Conservation (phyloP, 164 flowering plant genomes). For the Piper betle region DNA sequence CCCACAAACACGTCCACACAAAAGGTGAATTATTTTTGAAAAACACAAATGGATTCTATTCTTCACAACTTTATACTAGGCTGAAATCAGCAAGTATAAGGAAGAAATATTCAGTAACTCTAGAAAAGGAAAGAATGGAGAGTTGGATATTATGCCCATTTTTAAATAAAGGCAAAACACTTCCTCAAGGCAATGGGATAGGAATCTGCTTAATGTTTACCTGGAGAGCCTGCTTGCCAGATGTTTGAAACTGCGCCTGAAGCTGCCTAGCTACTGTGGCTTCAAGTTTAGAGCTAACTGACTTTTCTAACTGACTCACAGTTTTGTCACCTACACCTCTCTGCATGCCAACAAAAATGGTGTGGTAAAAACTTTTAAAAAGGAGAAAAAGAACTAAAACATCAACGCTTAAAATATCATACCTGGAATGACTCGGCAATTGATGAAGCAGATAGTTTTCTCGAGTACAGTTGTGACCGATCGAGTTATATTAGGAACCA, state of each 20-base stretch:
- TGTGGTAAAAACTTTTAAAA: background rate
- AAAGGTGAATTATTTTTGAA: background rate
- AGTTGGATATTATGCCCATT: too few relatives aligned
- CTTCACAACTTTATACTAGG: background rate
- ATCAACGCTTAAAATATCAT: background rate
- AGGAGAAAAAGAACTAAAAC: background rate
- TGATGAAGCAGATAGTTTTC: constrained; percentile 57
- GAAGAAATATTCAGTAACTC: too few relatives aligned
- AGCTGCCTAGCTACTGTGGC: constrained; percentile 78
- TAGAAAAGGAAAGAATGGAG: too few relatives aligned
- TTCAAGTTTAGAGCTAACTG: constrained; percentile 72
- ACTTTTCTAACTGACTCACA: constrained; percentile 76
- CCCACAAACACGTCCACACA: background rate
- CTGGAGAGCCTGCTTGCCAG: constrained; percentile 91
- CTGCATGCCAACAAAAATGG: constrained; percentile 29
- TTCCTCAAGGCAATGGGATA: too few relatives aligned
- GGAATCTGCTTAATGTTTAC: constrained; percentile 12
- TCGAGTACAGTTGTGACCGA: constrained; percentile 51
- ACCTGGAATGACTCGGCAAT: constrained; percentile 87
- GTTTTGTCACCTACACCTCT: constrained; percentile 91
- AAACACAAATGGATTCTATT: background rate
- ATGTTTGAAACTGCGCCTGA: constrained; percentile 85
- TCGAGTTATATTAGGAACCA: constrained; percentile 60
- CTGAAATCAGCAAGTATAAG: background rate
- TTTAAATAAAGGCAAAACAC: too few relatives aligned